These are phyloP conservation scores for Sarocladiaceae sp. DNA, from an alignment of 2,329 filamentous ascomycete genomes.

Conservation along the genomic window DNA sequence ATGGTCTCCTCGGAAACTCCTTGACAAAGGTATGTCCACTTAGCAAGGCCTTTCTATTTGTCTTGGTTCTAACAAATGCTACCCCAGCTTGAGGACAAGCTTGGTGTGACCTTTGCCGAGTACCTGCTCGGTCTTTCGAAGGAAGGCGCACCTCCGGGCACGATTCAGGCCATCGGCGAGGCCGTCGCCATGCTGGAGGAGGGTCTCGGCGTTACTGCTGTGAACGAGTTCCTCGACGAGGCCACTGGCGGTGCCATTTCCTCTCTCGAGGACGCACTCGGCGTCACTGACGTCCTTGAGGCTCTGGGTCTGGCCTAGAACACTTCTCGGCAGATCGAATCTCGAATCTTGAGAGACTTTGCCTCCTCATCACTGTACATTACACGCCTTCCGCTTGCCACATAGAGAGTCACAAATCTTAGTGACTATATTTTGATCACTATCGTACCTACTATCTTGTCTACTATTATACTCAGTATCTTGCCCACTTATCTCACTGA, in stretches of 20 bases:
- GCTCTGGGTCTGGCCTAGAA: too few relatives aligned
- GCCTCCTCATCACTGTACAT: too few relatives aligned
- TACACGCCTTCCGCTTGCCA: too few relatives aligned
- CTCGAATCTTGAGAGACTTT: too few relatives aligned
- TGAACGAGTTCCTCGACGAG: slow-evolving; percentile 18
- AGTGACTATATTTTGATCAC: too few relatives aligned
- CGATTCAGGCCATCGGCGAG: slow-evolving; percentile 18
- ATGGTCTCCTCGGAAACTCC: slow-evolving; percentile 14
- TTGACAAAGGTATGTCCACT: slow-evolving; percentile 14
- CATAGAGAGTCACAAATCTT: too few relatives aligned
- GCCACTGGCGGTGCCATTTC: slow-evolving; percentile 15
- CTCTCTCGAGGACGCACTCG: slow-evolving; percentile 17
- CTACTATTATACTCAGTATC: too few relatives aligned
- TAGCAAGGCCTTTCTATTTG: neutral
- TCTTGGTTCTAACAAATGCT: neutral
- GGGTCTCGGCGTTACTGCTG: slow-evolving; percentile 16
- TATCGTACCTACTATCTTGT: too few relatives aligned
- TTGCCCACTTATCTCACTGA: too few relatives aligned
- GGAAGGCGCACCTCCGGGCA: slow-evolving; percentile 12
- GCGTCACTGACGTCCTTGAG: slow-evolving; percentile 14
- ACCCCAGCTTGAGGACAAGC: slow-evolving; percentile 14
- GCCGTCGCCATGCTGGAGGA: slow-evolving; percentile 18
- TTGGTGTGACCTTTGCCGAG: slow-evolving; percentile 16
- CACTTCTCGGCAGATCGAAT: too few relatives aligned
- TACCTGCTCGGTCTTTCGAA: slow-evolving; percentile 18